A percentile compares a stretch with the other conserved stretches of the same genome.
Conservation (phyloP, 2,329 filamentous ascomycete species). For the Chrysoporthe puriensis region DNA sequence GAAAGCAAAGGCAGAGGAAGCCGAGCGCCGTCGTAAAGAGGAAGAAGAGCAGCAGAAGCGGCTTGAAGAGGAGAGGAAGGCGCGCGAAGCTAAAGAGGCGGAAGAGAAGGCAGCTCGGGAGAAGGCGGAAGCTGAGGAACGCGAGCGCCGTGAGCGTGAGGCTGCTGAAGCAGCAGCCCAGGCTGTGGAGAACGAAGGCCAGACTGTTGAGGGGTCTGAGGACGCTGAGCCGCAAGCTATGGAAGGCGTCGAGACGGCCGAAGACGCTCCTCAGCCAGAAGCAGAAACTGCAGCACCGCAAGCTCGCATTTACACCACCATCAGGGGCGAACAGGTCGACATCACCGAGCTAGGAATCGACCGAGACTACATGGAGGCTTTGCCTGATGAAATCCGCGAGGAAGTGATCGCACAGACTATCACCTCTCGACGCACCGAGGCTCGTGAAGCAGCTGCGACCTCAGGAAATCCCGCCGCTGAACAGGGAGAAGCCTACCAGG, state of each 20-base stretch:
- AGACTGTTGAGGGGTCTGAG: slow-evolving; percentile 49
- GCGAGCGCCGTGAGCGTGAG: slow-evolving; percentile 62
- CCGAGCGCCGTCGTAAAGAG: slow-evolving; percentile 55
- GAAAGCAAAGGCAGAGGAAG: slow-evolving; percentile 63
- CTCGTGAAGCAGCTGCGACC: slow-evolving; percentile 63
- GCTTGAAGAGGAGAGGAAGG: slow-evolving; percentile 67
- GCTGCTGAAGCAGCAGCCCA: slow-evolving; percentile 61
- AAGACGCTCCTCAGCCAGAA: slow-evolving; percentile 37
- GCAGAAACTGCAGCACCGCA: slow-evolving; percentile 51
- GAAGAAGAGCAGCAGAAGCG: slow-evolving; percentile 64
- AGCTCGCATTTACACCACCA: slow-evolving; percentile 76
- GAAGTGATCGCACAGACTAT: slow-evolving; percentile 94
- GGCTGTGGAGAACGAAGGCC: slow-evolving; percentile 31
- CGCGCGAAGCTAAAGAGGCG: slow-evolving; percentile 72
- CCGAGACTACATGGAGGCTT: slow-evolving; percentile 88
- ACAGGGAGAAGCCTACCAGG: slow-evolving; percentile 80
- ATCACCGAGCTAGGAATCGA: slow-evolving; percentile 96
- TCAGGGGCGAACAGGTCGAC: slow-evolving; percentile 85
- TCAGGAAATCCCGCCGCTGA: slow-evolving; percentile 64
- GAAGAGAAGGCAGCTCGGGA: slow-evolving; percentile 69
- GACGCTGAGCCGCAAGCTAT: slow-evolving; percentile 46
- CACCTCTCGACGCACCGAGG: slow-evolving; percentile 79
- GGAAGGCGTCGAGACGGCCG: slow-evolving; percentile 68
- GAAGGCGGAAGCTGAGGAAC: slow-evolving; percentile 72
- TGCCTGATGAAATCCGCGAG: slow-evolving; percentile 95